A percentile compares a stretch with the other conserved stretches of the same genome.
Evolutionary conservation across 345 rosid genomes (phyloP).

Genomic region (Raphanus raphanistrum): DNA sequence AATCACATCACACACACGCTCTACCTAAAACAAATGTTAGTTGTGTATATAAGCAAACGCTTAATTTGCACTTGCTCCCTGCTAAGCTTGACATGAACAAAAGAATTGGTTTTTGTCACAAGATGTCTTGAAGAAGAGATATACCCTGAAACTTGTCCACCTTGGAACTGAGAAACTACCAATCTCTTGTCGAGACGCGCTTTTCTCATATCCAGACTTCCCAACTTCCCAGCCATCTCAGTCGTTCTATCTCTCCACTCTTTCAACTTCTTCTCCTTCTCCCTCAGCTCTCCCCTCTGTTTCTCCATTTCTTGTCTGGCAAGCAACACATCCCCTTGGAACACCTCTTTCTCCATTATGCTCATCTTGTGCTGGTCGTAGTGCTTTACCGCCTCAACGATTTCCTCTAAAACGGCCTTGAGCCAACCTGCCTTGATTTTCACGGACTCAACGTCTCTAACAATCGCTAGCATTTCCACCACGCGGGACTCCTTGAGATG

Average conservation of each 20-base stretch:
- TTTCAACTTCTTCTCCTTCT: conserved; percentile 27
- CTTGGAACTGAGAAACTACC: conserved; percentile 33
- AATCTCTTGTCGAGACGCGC: conserved; percentile 29
- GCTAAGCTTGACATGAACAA: conserved; percentile 15
- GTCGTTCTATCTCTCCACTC: conserved; percentile 27
- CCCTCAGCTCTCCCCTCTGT: conserved; percentile 20
- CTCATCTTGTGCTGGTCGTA: conserved; percentile 24
- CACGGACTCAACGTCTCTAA: conserved; percentile 36
- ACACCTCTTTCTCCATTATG: conserved; percentile 13
- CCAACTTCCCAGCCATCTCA: conserved; percentile 29
- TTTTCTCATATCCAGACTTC: conserved; percentile 25
- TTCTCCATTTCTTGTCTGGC: conserved; percentile 28
- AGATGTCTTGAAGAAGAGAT: conserved; percentile 30
- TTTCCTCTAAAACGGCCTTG: conserved; percentile 36
- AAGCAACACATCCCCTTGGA: conserved; percentile 20
- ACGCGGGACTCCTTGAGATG: conserved; percentile 30
- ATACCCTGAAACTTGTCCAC: conserved; percentile 31
- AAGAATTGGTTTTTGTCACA: conserved; percentile 16
- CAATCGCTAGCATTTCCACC: conserved; percentile 35
- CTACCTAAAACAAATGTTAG: not conserved
- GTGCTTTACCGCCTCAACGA: conserved; percentile 46
- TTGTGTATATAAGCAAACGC: not conserved
- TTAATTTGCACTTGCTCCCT: not conserved
- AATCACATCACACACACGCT: not conserved
- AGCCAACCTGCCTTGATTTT: conserved; percentile 38